Percentiles rank a stretch among this genome's conserved stretches.
phyloP scores from a whole-genome alignment of 768 basidiomycete species.

The Rhodotorula sphaerocarpa region DNA sequence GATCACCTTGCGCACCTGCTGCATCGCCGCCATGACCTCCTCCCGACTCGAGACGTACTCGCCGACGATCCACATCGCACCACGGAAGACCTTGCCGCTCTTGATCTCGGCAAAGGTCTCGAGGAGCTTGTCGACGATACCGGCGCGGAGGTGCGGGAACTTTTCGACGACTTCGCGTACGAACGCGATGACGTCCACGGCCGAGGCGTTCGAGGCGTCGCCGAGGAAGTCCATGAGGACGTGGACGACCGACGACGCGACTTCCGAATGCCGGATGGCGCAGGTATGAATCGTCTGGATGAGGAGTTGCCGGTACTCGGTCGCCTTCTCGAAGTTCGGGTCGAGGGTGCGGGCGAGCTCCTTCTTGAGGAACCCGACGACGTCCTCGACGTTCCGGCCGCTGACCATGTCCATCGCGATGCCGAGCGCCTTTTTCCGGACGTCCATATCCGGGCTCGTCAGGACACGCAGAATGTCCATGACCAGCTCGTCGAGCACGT shows the following conservation, averaged over 20 bases:
- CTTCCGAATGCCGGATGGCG: conserved; percentile 92
- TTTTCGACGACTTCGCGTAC: conserved; percentile 93
- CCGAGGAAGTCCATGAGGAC: conserved; percentile 70
- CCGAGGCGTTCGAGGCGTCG: conserved; percentile 93
- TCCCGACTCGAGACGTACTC: conserved; percentile 67
- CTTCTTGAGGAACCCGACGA: conserved; percentile 93
- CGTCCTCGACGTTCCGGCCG: conserved; percentile 90
- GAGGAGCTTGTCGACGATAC: conserved; percentile 78
- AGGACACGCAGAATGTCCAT: conserved; percentile 93
- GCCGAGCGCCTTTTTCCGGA: conserved; percentile 78
- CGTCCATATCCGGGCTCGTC: conserved; percentile 79
- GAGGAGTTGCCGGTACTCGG: conserved; percentile 89
- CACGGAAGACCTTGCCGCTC: conserved; percentile 92
- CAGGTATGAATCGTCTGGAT: conserved; percentile 96
- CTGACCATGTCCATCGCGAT: conserved; percentile 89
- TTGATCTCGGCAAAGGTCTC: conserved; percentile 76
- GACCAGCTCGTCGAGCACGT: conserved; percentile 75
- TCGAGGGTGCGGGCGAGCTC: conserved; percentile 91
- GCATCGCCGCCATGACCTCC: conserved; percentile 66
- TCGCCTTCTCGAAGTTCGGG: conserved; percentile 73
- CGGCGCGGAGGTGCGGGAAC: conserved; percentile 73
- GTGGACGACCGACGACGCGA: conserved; percentile 89
- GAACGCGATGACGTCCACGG: conserved; percentile 86
- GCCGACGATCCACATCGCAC: conserved; percentile 95
- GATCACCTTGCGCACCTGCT: conserved; percentile 70